A percentile compares a stretch with the other conserved stretches of the same genome.
phyloP scores from a whole-genome alignment of 495 filamentous ascomycete genomes.

The Lasiosphaeria ovina region DNA sequence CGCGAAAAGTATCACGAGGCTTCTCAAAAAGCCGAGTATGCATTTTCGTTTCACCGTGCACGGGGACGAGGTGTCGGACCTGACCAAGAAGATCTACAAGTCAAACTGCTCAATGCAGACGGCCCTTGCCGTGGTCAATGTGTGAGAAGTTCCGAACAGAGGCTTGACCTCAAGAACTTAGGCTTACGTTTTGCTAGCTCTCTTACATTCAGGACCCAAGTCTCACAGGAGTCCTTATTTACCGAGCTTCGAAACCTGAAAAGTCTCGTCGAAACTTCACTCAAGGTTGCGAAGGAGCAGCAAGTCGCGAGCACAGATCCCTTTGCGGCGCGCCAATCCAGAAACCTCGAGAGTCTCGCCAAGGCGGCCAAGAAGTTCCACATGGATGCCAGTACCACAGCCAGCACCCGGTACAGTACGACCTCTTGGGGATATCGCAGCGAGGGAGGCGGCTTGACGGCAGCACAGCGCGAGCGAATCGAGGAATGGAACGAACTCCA shows the following conservation, averaged over 20 bases:
- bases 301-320: not conserved
- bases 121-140: constrained; percentile 6
- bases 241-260: not conserved
- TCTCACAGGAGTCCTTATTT: not conserved
- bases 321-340: constrained; percentile 2
- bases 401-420: constrained; percentile 11
- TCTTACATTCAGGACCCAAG: not conserved
- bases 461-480: constrained; percentile 8
- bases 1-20: not conserved
- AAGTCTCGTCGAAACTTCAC: not conserved
- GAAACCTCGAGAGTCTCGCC: constrained; percentile 13
- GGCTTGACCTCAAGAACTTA: not conserved
- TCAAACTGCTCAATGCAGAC: constrained; percentile 11
- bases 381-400: constrained; percentile 5
- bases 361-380: constrained; percentile 12
- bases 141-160: constrained; percentile 1
- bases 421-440: constrained; percentile 8
- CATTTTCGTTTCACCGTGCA: not conserved
- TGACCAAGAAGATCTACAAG: constrained; percentile 10
- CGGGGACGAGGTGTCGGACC: constrained; percentile 4
- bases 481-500: constrained; percentile 7
- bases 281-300: not conserved
- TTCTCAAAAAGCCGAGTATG: not conserved
- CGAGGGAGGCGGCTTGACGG: constrained; percentile 4
- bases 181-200: not conserved